Evolutionary conservation across 306 rosid species (phyloP), one percentile per base, ranked within the genome.

Genomic region (Trifolium fragiferum): DNA sequence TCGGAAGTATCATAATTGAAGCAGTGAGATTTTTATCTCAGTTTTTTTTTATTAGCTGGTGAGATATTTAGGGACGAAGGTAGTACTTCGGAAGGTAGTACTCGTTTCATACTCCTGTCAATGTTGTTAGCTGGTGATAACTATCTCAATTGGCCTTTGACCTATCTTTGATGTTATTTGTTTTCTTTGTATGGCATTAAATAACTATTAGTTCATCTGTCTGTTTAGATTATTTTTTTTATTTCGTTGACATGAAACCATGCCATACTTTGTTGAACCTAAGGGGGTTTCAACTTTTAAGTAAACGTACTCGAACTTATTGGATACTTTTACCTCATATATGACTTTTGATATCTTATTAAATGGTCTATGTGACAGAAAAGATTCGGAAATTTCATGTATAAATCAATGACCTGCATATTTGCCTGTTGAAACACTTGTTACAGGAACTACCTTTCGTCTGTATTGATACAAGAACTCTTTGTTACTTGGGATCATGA

Each of bases 401-500:
- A n/a, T n/a, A n/a, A n/a, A n/a, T n/a, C n/a, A n/a, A n/a, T n/a
- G n/a, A 21, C 64, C 63, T 33, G 6, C 41, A 79, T 65, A 53
- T 75, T 76, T 50, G 68, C 72, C 5, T 69, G 35, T 73, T n/a
- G 61, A 21, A 70, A 53, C 15, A 73, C 21, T 27, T 85, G 72
- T 72, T 73, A 19, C 79, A 94, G 98, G 95, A 94, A 94, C 84
- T 94, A 94, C 81, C 96, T 92, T 54, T 94, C 98, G 0, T 94
- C 98, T 84, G 98, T 91, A 72, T 76, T 94, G 75, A 91, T 94
- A 81, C 98, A 94, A 88, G 98, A 94, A 84, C 89, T 94, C 69
- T 94, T 94, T 87, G 85, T 94, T 79, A 87, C 96, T 8, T 94
- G 97, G 98, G 98, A 94, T 85, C 98, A 94, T 81, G 98, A 94